These are phyloP conservation scores for Trichoderma afroharzianum DNA, from an alignment of 2,329 filamentous ascomycete species.

Conservation along the genomic window DNA sequence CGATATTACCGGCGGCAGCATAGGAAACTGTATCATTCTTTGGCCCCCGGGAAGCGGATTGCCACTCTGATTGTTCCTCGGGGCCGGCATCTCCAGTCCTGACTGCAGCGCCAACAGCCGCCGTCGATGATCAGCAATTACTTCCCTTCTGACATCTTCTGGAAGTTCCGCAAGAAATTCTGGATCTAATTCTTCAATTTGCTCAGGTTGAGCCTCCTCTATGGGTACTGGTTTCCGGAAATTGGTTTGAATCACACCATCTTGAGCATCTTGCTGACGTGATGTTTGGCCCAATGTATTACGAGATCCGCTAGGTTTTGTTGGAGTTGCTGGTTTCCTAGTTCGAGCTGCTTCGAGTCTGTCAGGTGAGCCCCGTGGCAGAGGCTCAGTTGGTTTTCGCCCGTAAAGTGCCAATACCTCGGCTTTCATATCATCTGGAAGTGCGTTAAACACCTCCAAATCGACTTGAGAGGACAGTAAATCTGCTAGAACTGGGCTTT, in stretches of 20 bases:
- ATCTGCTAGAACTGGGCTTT: conserved; percentile 38
- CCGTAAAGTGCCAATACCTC: conserved; percentile 76
- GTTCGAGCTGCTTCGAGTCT: conserved; percentile 51
- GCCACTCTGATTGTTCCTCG: conserved; percentile 27
- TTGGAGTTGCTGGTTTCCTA: conserved; percentile 57
- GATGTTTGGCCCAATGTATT: conserved; percentile 44
- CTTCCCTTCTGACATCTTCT: conserved; percentile 72
- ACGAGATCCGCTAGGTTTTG: conserved; percentile 55
- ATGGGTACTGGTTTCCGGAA: conserved; percentile 51
- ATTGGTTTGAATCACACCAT: conserved; percentile 68
- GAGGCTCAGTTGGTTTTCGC: conserved; percentile 33
- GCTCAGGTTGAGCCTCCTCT: conserved; percentile 31
- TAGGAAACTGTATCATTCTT: conserved; percentile 44
- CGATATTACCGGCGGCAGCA: conserved; percentile 42
- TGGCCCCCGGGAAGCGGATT: conserved; percentile 35
- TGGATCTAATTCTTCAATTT: conserved; percentile 54
- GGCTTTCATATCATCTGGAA: conserved; percentile 81
- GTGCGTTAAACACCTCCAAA: conserved; percentile 73
- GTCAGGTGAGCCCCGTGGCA: conserved; percentile 50
- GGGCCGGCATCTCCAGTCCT: conserved; percentile 41
- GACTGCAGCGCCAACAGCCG: conserved; percentile 56
- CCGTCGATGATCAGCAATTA: conserved; percentile 66
- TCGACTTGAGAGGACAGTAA: conserved; percentile 76
- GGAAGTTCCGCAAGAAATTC: conserved; percentile 81
- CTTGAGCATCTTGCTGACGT: conserved; percentile 51